Evolutionary conservation across 2,329 filamentous ascomycete species (phyloP).

Genomic region (Nemania sp.): DNA sequence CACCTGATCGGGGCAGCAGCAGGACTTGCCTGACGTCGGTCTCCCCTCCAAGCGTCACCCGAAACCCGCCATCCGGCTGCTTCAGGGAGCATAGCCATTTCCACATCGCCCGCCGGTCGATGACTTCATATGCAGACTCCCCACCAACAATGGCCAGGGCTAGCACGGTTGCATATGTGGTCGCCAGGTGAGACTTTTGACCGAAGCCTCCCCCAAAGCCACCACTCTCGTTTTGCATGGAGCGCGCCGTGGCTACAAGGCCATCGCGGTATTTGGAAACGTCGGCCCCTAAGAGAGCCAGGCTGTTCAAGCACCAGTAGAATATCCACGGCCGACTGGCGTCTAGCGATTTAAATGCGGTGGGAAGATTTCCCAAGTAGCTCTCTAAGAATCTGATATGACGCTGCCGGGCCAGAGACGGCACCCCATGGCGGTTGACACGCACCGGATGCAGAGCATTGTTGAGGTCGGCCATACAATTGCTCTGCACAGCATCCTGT

Average conservation of each 20-base stretch:
- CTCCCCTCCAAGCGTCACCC: slow-evolving; percentile 83
- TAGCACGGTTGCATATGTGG: slow-evolving; percentile 83
- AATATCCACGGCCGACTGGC: slow-evolving; percentile 91
- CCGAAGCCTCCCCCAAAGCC: slow-evolving; percentile 95
- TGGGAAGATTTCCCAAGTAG: slow-evolving; percentile 65
- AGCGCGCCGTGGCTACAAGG: slow-evolving; percentile 74
- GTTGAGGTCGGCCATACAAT: slow-evolving; percentile 71
- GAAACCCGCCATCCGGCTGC: slow-evolving; percentile 86
- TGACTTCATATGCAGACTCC: slow-evolving; percentile 70
- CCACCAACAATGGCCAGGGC: slow-evolving; percentile 80
- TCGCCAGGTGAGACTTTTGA: slow-evolving; percentile 85
- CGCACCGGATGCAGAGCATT: slow-evolving; percentile 52
- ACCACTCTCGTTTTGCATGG: slow-evolving; percentile 80
- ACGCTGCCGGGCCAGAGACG: slow-evolving; percentile 68
- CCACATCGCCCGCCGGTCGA: slow-evolving; percentile 88
- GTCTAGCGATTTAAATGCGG: slow-evolving; percentile 74
- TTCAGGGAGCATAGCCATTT: slow-evolving; percentile 87
- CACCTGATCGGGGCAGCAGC: slow-evolving; percentile 15
- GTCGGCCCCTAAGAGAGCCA: slow-evolving; percentile 79
- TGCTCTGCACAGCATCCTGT: slow-evolving; percentile 70
- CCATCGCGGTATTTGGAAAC: slow-evolving; percentile 67
- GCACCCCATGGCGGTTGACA: slow-evolving; percentile 74
- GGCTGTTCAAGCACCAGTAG: slow-evolving; percentile 84
- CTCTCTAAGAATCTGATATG: slow-evolving; percentile 67
- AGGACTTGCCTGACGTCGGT: slow-evolving; percentile 79